Base-by-base conservation (phyloP, 768 basidiomycete genomes). In the Trametes villosa region DNA sequence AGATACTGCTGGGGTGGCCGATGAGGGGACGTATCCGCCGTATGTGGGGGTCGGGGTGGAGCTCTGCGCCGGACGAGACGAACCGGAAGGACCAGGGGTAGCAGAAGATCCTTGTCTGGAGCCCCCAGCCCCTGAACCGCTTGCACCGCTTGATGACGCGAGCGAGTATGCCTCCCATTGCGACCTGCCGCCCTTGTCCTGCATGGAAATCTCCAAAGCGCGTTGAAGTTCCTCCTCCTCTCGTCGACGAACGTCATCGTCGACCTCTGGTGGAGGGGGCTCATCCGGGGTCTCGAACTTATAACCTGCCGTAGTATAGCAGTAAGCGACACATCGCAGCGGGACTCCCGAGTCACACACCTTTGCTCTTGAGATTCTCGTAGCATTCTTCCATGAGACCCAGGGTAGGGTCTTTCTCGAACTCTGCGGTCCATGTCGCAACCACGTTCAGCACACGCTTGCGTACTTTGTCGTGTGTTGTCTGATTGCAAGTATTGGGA, bases 151-250 rank as follows among this genome's bases (percentile, higher is more conserved):
- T 15, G 70, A 68, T 18, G 72, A 75, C 53, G 61, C 72, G 51
- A 67, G 78, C 1, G 79, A 70, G 65, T 83, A 83, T 9, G 76
- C 71, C 0, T 77, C 63, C 82, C 87, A 87, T 33, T 81, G 78
- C 6, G 70, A 67, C 48, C 92, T 81, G 0, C 94, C 95, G 12
- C 95, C 95, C 64, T 88, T 90, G 71, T 98, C 95, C 55, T 88
- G 86, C 77, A 94, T 88, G n/a, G 91, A 93, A 77, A 97, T 87
- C 70, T 96, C 95, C 27, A 98, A 79, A 0, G 89, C 96, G 5
- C 94, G 86, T 69, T 94, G 92, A 2, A 98, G 86, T 66, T 98
- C 96, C 69, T 96, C 96, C 68, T 98, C 96, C 71, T 98, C 96
- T 60, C 84, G 83, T 13, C 92, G 80, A 13, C 91, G 83, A 42